Percentiles rank a stretch among this genome's conserved stretches.
phyloP scores from a whole-genome alignment of 1,284 basidiomycete species.

The Trametes hirsuta region DNA sequence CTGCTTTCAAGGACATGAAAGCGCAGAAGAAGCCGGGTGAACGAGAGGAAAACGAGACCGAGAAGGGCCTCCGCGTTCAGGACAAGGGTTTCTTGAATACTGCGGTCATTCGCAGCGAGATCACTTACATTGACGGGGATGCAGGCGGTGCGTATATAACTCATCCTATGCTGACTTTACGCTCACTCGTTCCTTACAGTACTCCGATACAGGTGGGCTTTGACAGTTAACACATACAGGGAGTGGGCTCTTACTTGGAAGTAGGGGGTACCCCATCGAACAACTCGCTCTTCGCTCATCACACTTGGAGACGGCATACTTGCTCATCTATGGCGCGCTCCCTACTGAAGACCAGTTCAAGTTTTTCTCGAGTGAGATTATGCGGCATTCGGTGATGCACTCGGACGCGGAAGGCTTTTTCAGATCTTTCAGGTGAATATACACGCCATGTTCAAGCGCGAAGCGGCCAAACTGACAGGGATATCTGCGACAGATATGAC shows the following conservation, averaged over 20 bases:
- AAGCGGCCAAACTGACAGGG: background rate
- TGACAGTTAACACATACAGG: background rate
- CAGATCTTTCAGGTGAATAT: conserved; percentile 69
- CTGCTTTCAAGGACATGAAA: conserved; percentile 78
- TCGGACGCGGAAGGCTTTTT: conserved; percentile 82
- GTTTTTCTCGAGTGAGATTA: conserved; percentile 72
- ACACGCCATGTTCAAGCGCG: background rate
- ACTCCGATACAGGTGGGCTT: conserved; percentile 66
- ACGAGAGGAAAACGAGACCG: conserved; percentile 81
- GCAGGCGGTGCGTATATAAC: conserved; percentile 57
- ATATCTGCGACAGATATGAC: conserved; percentile 60
- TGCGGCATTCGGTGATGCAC: conserved; percentile 80
- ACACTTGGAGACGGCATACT: conserved; percentile 82
- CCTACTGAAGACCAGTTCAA: conserved; percentile 66
- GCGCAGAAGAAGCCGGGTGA: conserved; percentile 61
- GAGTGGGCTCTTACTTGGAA: background rate
- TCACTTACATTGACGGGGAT: conserved; percentile 89
- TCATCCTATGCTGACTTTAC: conserved; percentile 2
- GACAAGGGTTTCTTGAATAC: conserved; percentile 89
- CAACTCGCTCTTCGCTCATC: conserved; percentile 78
- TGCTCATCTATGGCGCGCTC: conserved; percentile 87
- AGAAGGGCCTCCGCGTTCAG: conserved; percentile 75
- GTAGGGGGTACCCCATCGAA: conserved; percentile 90
- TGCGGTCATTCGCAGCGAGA: conserved; percentile 78
- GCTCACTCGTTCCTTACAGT: conserved; percentile 42